Percentiles rank a stretch among this genome's conserved stretches.
Conservation (phyloP, 2,329 filamentous ascomycete species). For the Penicillium italicum region DNA sequence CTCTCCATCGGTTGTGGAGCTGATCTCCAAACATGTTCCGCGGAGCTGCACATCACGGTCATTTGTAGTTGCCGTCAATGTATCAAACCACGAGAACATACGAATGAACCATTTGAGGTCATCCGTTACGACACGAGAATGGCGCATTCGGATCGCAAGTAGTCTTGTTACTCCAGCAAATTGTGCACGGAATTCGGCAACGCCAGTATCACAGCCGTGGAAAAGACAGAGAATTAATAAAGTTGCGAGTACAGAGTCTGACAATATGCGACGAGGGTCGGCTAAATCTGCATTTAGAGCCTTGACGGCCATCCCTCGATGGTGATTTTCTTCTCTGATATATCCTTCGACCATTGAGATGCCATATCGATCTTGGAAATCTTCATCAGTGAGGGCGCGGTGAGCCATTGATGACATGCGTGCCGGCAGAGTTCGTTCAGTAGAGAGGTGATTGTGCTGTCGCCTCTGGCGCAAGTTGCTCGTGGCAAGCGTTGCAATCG, state of each 20-base stretch:
- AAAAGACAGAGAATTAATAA: slow-evolving; percentile 86
- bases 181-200: slow-evolving; percentile 89
- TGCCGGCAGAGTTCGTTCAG: slow-evolving; percentile 50
- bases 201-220: slow-evolving; percentile 87
- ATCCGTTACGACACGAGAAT: slow-evolving; percentile 61
- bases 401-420: slow-evolving; percentile 49
- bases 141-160: slow-evolving; percentile 67
- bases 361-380: slow-evolving; percentile 38
- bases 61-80: slow-evolving; percentile 87
- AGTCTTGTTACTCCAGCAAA: slow-evolving; percentile 92
- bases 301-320: slow-evolving; percentile 78
- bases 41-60: slow-evolving; percentile 81
- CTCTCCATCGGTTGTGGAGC: slow-evolving; percentile 62
- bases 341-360: slow-evolving; percentile 55
- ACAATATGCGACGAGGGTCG: slow-evolving; percentile 67
- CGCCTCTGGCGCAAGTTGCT: slow-evolving; percentile 86
- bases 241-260: slow-evolving; percentile 84
- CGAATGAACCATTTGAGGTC: slow-evolving; percentile 77
- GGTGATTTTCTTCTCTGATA: slow-evolving; percentile 72
- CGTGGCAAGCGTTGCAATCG: slow-evolving; percentile 81
- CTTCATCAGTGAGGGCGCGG: slow-evolving; percentile 40
- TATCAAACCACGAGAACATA: slow-evolving; percentile 91
- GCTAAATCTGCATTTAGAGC: slow-evolving; percentile 81
- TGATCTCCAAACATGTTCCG: slow-evolving; percentile 60
- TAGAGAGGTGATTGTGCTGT: slow-evolving; percentile 52